Evolutionary conservation across 2,329 filamentous ascomycete genomes (phyloP), one percentile per base, ranked within the genome.

Genomic region (Macroventuria anomochaeta): DNA sequence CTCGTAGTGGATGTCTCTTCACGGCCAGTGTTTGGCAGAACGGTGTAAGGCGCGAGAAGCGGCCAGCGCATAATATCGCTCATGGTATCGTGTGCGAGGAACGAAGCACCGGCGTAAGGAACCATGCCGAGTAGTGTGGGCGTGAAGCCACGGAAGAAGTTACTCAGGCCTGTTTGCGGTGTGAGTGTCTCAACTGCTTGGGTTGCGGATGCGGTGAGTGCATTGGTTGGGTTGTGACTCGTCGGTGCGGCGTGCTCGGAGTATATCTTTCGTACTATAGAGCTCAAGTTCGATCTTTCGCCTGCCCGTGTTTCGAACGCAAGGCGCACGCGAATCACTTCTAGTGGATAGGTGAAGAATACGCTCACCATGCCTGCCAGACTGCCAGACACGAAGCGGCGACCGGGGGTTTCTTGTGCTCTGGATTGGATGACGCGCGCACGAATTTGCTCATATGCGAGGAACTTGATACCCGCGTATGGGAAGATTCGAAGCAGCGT

Each of bases 381-480:
- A 53, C 87, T 87, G 39, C 91, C 91, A 53, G 87, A 88, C 20
- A 89, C 66, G 41, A 95, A 84, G 10, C 95, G 85, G 42, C 95
- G 85, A 23, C 89, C 74, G 1, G 89, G 84, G 0, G 93, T 97
- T 73, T 99, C 95, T 53, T 96, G 83, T 5, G 87, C 79, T 44
- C 81, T 85, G 31, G 77, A 80, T 1, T 84, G 84, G 57, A 99
- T 97, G 26, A 97, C 70, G 12, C 87, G 68, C 11, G 88, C 85
- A 55, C 95, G 90, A 61, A 97, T 91, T 76, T 99, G 95, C 75
- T 99, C 95, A 78, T 99, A 99, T 38, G 93, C 93, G 34, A 99
- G 84, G 70, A 99, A 99, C 71, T 99, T 99, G 76, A 97, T 96
- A 38, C 90, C 93, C 13, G 93, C 95, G 74, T 99, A 99, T 5